Evolutionary conservation across 345 rosid species (phyloP).

Genomic region (Anacardium occidentale): DNA sequence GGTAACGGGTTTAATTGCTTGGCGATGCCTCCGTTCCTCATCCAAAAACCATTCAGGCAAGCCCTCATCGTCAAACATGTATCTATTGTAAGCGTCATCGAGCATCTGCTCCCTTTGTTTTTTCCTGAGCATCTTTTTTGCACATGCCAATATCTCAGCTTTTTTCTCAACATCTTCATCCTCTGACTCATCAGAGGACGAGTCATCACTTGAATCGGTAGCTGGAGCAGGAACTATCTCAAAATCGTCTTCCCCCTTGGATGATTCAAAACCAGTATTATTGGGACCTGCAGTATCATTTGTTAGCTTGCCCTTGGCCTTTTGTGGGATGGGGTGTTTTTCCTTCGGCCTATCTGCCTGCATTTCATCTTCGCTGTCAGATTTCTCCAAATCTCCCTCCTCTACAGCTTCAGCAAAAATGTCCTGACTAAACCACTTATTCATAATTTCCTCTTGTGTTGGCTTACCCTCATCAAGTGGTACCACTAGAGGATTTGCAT

Average conservation of each 20-base stretch:
- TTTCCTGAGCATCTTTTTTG: slow-evolving; percentile 91
- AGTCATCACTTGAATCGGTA: slow-evolving; percentile 74
- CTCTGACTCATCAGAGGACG: slow-evolving; percentile 71
- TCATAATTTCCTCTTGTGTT: slow-evolving; percentile 65
- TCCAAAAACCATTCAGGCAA: slow-evolving; percentile 87
- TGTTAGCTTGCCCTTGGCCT: slow-evolving; percentile 36
- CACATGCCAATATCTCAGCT: slow-evolving; percentile 87
- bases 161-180: slow-evolving; percentile 57
- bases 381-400: slow-evolving; percentile 65
- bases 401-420: slow-evolving; percentile 77
- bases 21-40: slow-evolving; percentile 81
- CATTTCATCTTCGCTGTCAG: slow-evolving; percentile 54
- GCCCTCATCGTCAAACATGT: slow-evolving; percentile 76
- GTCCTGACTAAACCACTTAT: slow-evolving; percentile 85
- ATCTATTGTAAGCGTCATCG: slow-evolving; percentile 79
- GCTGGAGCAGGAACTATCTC: slow-evolving; percentile 84
- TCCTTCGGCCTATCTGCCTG: slow-evolving; percentile 32
- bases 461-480: slow-evolving; percentile 66
- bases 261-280: slow-evolving; percentile 18
- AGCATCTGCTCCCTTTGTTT: slow-evolving; percentile 79
- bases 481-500: slow-evolving; percentile 80
- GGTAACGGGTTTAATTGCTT: slow-evolving; percentile 72
- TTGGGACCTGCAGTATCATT: slow-evolving; percentile 25
- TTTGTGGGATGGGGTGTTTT: slow-evolving; percentile 19
- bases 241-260: slow-evolving; percentile 52